Base-by-base conservation (phyloP, 2,329 filamentous ascomycete species). In the Arthrobotrys iridis region DNA sequence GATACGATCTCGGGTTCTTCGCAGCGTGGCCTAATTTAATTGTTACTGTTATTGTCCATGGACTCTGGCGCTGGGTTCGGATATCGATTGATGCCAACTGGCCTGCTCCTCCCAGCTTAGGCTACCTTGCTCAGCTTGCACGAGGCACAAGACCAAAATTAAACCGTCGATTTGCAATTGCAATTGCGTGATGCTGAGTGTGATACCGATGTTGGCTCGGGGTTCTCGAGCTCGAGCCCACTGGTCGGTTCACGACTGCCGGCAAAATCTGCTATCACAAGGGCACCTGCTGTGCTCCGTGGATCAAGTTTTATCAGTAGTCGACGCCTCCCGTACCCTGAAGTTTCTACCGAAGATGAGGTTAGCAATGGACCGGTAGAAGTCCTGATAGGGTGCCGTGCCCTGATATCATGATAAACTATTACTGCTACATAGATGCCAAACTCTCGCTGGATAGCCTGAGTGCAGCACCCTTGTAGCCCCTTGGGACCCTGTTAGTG, bases 381-480 rank as follows among this genome's bases (percentile, higher is more conserved):
- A 68, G 28, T 55, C 50, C 26, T 46, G 35, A 63, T 55, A 60
- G 55, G 66, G 58, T 71, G 46, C 35, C 35, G 33, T 64, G 66
- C 66, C 66, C 66, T 63, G 45, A 63, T 70, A 70, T 67, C 63
- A 59, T 40, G 48, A 67, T 40, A 67, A 46, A 63, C 55, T 57
- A 72, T n/a, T 55, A 55, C 26, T 15, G n/a, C 46, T 33, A 52
- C n/a, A n/a, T 64, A 35, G 37, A 65, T 41, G 30, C 33, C 40
- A 59, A 67, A 30, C 28, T 63, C 58, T 10, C 64, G 59, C 45
- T 43, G 35, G 60, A 40, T 20, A 43, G 33, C 37, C 50, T 43
- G 28, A 52, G 50, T 58, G 40, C 40, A 59, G 48, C 15, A 66
- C 22, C 22, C 33, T 30, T 43, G 30, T 22, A 28, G 7, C 6